phyloP scores from a whole-genome alignment of 1,284 basidiomycete species.

The Grifola frondosa region DNA sequence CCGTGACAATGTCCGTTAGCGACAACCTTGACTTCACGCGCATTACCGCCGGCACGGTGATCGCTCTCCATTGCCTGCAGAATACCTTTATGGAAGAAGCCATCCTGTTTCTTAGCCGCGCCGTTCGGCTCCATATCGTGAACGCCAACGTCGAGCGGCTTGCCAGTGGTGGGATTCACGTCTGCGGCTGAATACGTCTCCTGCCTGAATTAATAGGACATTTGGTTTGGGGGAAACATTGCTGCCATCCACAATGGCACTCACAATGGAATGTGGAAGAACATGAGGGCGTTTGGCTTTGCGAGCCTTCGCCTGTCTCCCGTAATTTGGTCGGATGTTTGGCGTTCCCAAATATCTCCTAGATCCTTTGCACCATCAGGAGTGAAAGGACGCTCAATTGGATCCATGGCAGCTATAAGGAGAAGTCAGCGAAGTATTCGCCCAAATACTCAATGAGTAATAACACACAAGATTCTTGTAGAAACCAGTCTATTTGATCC shows the following conservation, averaged over 20 bases:
- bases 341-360: conserved; percentile 59
- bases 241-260: conserved; percentile 35
- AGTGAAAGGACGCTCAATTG: conserved; percentile 78
- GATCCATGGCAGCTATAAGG: conserved; percentile 43
- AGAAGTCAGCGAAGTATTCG: not conserved
- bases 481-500: conserved; percentile 87
- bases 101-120: conserved; percentile 68
- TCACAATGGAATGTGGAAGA: conserved; percentile 93
- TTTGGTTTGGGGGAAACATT: too few species aligned
- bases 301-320: conserved; percentile 60
- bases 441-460: not conserved
- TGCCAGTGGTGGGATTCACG: conserved; percentile 51
- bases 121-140: conserved; percentile 61
- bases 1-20: conserved; percentile 88
- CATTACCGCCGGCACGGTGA: conserved; percentile 47
- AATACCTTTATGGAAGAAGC: conserved; percentile 81
- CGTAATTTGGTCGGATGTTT: conserved; percentile 49
- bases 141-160: conserved; percentile 65
- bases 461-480: conserved; percentile 65
- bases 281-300: conserved; percentile 91
- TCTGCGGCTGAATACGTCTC: conserved; percentile 65
- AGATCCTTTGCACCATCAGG: conserved; percentile 75
- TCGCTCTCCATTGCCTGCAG: conserved; percentile 66
- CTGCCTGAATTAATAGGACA: conserved; percentile 34
- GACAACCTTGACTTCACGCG: conserved; percentile 77